Percentiles rank a stretch among this genome's conserved stretches.
Evolutionary conservation across 805 yeast species (phyloP).

Genomic region (Yarrowia sp.): DNA sequence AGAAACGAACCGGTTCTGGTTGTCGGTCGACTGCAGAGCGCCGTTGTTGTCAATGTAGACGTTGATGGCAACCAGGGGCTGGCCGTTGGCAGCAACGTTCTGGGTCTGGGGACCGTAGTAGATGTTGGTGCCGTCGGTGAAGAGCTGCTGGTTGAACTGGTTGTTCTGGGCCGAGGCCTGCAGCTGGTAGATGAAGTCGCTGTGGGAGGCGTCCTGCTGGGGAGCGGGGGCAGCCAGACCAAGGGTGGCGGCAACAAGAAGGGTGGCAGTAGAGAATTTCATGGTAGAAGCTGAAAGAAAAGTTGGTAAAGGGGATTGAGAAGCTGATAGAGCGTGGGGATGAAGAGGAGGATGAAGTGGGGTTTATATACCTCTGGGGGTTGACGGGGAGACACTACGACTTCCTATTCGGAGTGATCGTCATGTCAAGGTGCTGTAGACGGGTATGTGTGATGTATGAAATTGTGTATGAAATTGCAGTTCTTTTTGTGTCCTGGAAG

Average conservation of each 20-base stretch:
- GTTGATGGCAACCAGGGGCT: conserved; percentile 5
- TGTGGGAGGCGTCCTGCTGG: conserved; percentile 8
- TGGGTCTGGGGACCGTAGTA: conserved; percentile 17
- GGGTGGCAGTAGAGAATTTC: conserved; percentile 21
- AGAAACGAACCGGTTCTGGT: conserved; percentile 15
- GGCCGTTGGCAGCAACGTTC: conserved; percentile 7
- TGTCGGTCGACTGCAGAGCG: background rate
- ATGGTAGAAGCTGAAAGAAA: conserved; percentile 24
- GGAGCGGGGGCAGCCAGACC: conserved; percentile 16
- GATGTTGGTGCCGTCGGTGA: conserved; percentile 27
- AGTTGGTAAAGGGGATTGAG: background rate
- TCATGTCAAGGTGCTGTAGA: background rate
- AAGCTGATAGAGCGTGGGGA: conserved; percentile 6
- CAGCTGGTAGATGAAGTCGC: conserved; percentile 13
- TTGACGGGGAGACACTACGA: background rate
- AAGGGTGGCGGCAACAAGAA: conserved; percentile 10
- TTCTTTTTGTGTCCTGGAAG: too few relatives aligned
- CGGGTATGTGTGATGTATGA: background rate
- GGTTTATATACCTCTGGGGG: background rate
- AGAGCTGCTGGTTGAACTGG: conserved; percentile 23
- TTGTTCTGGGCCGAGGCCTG: conserved; percentile 35
- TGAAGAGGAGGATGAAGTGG: background rate
- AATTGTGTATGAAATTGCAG: too few relatives aligned
- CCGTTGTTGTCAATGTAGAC: conserved; percentile 21
- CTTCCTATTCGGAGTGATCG: background rate